Evolutionary conservation across 306 rosid species (phyloP).

Genomic region (Prunus dulcis): DNA sequence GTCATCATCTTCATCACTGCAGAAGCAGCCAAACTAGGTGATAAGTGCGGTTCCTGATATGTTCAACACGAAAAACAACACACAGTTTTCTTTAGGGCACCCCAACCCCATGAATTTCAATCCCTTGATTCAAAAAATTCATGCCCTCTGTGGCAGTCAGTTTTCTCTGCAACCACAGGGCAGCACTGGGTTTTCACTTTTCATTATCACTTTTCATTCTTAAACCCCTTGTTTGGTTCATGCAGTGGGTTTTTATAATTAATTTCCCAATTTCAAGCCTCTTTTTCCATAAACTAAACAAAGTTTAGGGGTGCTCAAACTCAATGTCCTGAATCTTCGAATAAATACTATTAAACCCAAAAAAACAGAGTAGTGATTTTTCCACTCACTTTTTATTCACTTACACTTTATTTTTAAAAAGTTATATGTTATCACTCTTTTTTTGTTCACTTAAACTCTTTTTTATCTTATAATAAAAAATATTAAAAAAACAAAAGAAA

Average conservation of each 20-base stretch:
- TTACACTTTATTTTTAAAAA: no score
- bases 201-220: no score
- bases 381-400: no score
- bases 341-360: neutral
- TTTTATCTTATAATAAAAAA: no score
- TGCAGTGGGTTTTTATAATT: neutral
- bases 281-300: no score
- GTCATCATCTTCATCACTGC: neutral
- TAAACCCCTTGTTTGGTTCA: no score
- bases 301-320: accelerated
- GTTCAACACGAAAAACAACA: neutral
- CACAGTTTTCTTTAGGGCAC: neutral
- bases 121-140: neutral
- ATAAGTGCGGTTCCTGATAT: conserved; percentile 16
- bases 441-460: no score
- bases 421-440: no score
- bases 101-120: neutral
- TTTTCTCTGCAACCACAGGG: neutral
- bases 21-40: conserved; percentile 9
- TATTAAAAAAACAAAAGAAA: no score
- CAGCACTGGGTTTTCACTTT: neutral
- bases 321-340: neutral
- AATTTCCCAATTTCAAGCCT: no score
- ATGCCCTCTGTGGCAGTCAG: neutral
- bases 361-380: no score